Percentiles rank a stretch among this genome's conserved stretches.
Conservation (phyloP, 306 rosid species). For the Carpinus fangiana region DNA sequence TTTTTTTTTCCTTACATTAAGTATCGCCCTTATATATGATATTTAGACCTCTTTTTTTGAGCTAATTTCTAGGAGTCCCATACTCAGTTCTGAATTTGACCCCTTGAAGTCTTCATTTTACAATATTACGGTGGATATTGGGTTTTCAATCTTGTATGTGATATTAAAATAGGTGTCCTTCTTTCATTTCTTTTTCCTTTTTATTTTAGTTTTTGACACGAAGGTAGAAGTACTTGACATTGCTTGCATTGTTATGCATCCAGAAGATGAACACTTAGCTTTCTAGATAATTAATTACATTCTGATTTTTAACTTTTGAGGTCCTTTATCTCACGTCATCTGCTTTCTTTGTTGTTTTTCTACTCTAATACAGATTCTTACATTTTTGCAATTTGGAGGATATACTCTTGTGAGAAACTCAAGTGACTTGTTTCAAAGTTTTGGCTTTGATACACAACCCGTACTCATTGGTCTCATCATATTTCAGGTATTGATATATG, state of each 20-base stretch:
- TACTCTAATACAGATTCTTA: constrained; percentile 63
- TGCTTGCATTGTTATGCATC: background rate
- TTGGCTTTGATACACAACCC: constrained; percentile 93
- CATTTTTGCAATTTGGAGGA: constrained; percentile 95
- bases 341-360: constrained; percentile 20
- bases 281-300: background rate
- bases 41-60: background rate
- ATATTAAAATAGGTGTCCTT: background rate
- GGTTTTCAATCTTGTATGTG: background rate
- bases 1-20: background rate
- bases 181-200: background rate
- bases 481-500: constrained; percentile 67
- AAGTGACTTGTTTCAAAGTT: constrained; percentile 73
- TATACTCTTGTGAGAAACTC: constrained; percentile 94
- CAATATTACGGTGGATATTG: background rate
- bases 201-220: background rate
- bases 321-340: constrained; percentile 18
- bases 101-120: background rate
- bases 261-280: background rate
- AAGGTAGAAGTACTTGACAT: background rate
- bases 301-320: constrained; percentile 5
- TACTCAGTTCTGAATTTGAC: background rate
- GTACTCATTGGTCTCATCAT: constrained; percentile 90
- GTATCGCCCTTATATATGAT: background rate
- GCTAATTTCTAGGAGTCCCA: background rate